A percentile compares a stretch with the other conserved stretches of the same genome.
phyloP scores from a whole-genome alignment of 208 protist genomes.

The Vickermania spadyakhi region DNA sequence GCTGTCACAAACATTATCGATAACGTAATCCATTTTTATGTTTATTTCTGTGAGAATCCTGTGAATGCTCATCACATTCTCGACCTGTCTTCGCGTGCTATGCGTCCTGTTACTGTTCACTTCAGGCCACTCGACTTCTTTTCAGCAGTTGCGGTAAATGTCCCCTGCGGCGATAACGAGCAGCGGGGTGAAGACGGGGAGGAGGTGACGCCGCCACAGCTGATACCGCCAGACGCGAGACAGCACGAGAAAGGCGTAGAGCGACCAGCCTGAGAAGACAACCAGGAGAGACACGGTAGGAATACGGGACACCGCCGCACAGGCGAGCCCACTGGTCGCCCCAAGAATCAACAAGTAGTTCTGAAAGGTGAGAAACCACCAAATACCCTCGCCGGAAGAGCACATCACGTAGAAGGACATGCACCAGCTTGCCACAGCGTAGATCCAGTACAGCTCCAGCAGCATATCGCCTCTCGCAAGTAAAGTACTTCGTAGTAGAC shows the following conservation, averaged over 20 bases:
- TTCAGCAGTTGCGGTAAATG: conserved; percentile 11
- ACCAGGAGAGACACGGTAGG: conserved; percentile 46
- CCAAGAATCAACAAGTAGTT: conserved; percentile 73
- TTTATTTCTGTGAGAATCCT: no score
- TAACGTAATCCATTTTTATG: no score
- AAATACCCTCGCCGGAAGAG: conserved; percentile 67
- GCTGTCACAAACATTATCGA: no score
- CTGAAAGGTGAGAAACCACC: conserved; percentile 68
- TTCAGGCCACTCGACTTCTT: no score
- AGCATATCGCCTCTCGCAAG: no score
- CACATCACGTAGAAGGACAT: conserved; percentile 87
- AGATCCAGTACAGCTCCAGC: conserved; percentile 47
- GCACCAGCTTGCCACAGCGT: conserved; percentile 76
- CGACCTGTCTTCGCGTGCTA: no score
- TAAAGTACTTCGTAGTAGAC: no score
- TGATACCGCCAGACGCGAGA: conserved; percentile 59
- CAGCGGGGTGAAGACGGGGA: conserved; percentile 62
- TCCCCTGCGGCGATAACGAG: conserved; percentile 23
- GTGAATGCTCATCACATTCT: no score
- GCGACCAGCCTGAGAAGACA: conserved; percentile 61
- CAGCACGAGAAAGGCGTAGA: conserved; percentile 73
- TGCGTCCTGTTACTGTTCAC: no score
- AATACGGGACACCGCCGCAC: conserved; percentile 27
- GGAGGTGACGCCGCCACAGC: conserved; percentile 58
- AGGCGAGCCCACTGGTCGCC: conserved; percentile 26